These are phyloP conservation scores for Picochlorum costavermella DNA, from an alignment of 139 green algal species.

Conservation along the genomic window DNA sequence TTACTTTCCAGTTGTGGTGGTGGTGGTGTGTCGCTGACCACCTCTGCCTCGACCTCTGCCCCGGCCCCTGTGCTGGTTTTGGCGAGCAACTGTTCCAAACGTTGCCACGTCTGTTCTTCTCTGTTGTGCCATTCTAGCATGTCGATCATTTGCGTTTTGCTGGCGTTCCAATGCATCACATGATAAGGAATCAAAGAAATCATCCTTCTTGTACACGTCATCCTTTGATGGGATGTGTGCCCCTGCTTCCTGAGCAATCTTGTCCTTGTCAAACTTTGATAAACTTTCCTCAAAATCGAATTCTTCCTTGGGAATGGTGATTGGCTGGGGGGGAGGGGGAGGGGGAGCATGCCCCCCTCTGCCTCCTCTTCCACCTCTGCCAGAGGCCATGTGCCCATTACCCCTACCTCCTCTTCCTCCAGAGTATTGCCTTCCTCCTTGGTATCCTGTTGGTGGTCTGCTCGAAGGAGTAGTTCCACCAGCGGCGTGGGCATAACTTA, in stretches of 20 bases:
- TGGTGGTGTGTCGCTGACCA: neutral
- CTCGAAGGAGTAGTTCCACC: constrained; percentile 2
- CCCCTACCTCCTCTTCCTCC: constrained; percentile 5
- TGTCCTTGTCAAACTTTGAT: constrained; percentile 77
- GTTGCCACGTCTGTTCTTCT: constrained; percentile 75
- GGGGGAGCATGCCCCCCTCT: constrained; percentile 6
- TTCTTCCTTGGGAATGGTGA: constrained; percentile 66
- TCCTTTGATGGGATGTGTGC: constrained; percentile 11
- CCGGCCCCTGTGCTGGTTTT: constrained; percentile 22
- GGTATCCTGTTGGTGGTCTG: neutral
- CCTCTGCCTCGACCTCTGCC: constrained; percentile 6
- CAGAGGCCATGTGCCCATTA: neutral
- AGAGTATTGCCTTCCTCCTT: neutral
- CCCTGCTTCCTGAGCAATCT: constrained; percentile 33
- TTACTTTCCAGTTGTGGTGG: too few species aligned
- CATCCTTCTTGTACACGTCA: constrained; percentile 51
- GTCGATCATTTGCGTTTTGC: constrained; percentile 7
- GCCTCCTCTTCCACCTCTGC: constrained; percentile 7
- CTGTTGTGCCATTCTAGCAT: constrained; percentile 25
- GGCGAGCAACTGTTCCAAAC: constrained; percentile 60
- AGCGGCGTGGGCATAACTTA: constrained; percentile 15
- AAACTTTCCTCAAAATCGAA: constrained; percentile 81
- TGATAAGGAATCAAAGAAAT: constrained; percentile 84
- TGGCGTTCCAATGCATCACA: constrained; percentile 66
- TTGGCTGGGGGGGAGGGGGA: constrained; percentile 19